Evolutionary conservation across 768 basidiomycete genomes (phyloP).

Genomic region (Kwoniella botswanensis): DNA sequence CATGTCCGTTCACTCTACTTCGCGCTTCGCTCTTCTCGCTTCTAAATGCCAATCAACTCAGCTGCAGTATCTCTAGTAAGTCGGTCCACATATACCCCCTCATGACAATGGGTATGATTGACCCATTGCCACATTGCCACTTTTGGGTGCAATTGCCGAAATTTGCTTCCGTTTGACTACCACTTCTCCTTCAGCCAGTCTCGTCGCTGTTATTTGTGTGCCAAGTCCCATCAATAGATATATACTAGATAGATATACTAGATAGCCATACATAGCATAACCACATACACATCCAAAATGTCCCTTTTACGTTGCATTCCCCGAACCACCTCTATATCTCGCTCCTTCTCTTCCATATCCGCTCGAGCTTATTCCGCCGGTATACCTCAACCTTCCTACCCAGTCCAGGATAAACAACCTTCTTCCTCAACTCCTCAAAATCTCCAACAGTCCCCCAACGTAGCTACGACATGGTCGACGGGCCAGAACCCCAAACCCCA

Average conservation of each 20-base stretch:
- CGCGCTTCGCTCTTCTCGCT: too few relatives aligned
- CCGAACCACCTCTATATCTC: not conserved
- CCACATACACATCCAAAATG: not conserved
- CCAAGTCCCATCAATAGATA: not conserved
- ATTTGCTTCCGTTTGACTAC: conserved; percentile 17
- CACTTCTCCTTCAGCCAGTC: conserved; percentile 13
- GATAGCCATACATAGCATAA: not conserved
- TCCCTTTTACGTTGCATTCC: conserved; percentile 4
- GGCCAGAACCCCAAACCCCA: conserved; percentile 67
- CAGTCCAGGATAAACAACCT: conserved; percentile 35
- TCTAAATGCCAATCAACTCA: too few relatives aligned
- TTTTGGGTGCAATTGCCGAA: conserved; percentile 16
- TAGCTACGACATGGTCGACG: conserved; percentile 80
- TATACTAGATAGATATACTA: not conserved
- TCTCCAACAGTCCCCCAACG: conserved; percentile 77
- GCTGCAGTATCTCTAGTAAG: too few relatives aligned
- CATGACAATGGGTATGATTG: too few relatives aligned
- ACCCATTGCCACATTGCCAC: conserved; percentile 9
- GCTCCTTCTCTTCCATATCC: not conserved
- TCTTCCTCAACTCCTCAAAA: conserved; percentile 26
- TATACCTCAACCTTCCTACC: conserved; percentile 35
- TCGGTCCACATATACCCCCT: too few relatives aligned
- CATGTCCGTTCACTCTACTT: too few relatives aligned
- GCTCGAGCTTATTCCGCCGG: conserved; percentile 14
- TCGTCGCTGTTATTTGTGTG: conserved; percentile 17